Evolutionary conservation across 1,139 yeast species (phyloP).

Genomic region (Blastobotrys indianensis): DNA sequence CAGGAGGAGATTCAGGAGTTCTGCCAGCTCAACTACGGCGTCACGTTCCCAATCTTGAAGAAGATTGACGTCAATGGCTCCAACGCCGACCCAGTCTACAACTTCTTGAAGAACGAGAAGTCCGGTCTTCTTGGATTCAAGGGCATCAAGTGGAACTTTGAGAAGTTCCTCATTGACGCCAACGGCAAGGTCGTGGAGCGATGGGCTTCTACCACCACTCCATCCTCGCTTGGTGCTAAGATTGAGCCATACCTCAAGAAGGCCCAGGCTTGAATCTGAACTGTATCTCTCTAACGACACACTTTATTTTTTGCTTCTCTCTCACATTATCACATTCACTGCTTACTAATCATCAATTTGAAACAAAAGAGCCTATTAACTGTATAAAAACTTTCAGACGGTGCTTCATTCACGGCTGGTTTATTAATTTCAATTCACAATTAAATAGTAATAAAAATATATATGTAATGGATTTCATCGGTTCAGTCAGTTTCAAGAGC

Average conservation of each 20-base stretch:
- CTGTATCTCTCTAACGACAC: no score
- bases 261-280: not conserved
- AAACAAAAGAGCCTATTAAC: not conserved
- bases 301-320: no score
- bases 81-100: conserved; percentile 72
- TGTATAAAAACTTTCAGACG: not conserved
- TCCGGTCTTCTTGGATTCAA: conserved; percentile 66
- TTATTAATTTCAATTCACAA: not conserved
- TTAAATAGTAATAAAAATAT: not conserved
- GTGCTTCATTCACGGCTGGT: not conserved
- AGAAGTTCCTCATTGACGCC: conserved; percentile 73
- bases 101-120: conserved; percentile 61
- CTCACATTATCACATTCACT: no score
- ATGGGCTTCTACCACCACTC: conserved; percentile 64
- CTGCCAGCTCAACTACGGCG: conserved; percentile 68
- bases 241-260: conserved; percentile 42
- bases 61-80: conserved; percentile 88
- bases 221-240: conserved; percentile 48
- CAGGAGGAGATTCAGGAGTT: conserved; percentile 58
- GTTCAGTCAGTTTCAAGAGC: not conserved
- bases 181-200: conserved; percentile 69
- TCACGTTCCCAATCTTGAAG: conserved; percentile 79
- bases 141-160: conserved; percentile 93
- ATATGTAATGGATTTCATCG: not conserved
- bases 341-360: no score